A percentile compares a stretch with the other conserved stretches of the same genome.
These are phyloP conservation scores for Scedosporium minutisporum DNA, from an alignment of 2,329 filamentous ascomycete species.

Conservation along the genomic window DNA sequence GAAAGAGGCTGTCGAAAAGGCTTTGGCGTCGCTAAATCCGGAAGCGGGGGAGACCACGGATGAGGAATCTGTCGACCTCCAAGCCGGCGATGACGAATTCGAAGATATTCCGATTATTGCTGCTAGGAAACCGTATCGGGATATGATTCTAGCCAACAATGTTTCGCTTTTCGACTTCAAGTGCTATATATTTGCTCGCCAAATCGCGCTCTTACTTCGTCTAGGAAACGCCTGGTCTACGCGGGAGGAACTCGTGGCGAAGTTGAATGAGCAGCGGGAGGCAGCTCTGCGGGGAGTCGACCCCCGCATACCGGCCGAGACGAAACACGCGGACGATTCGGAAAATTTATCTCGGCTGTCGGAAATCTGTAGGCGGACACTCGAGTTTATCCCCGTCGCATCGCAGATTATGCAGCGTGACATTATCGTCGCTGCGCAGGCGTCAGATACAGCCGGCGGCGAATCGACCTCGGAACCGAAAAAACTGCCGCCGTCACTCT, in stretches of 20 bases:
- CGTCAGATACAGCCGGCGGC: conserved; percentile 23
- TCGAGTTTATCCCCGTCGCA: conserved; percentile 75
- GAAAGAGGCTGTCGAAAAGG: conserved; percentile 45
- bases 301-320: conserved; percentile 32
- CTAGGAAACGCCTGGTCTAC: conserved; percentile 66
- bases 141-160: conserved; percentile 86
- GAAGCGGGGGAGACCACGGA: conserved; percentile 22
- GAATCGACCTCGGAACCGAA: conserved; percentile 18
- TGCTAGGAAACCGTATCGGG: conserved; percentile 72
- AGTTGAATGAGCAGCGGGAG: conserved; percentile 53
- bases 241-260: conserved; percentile 50
- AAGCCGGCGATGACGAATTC: conserved; percentile 34
- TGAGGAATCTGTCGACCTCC: conserved; percentile 39
- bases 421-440: conserved; percentile 47
- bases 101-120: conserved; percentile 53
- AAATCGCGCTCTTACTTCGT: conserved; percentile 71
- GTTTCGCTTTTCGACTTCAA: conserved; percentile 95
- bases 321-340: conserved; percentile 44
- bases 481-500: neutral
- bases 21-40: conserved; percentile 26
- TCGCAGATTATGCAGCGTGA: conserved; percentile 74
- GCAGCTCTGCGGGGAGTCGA: conserved; percentile 48
- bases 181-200: conserved; percentile 85
- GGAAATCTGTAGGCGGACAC: conserved; percentile 72
- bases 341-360: conserved; percentile 75